phyloP scores from a whole-genome alignment of 1,139 yeast species.

The Nakaseomyces delphensis region DNA sequence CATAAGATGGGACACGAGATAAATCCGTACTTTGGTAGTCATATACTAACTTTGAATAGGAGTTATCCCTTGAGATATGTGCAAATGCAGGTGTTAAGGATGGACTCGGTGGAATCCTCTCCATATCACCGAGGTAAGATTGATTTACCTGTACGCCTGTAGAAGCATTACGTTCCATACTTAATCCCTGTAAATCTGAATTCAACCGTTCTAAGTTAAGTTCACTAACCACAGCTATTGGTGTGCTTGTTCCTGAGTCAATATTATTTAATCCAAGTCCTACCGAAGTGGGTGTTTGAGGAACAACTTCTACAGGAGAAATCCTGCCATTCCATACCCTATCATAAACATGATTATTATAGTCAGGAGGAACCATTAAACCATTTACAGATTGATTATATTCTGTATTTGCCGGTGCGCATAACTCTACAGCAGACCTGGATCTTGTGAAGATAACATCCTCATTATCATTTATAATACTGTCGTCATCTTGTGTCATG shows the following conservation, averaged over 20 bases:
- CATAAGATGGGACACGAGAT: constrained; percentile 74
- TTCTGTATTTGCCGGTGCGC: constrained; percentile 12
- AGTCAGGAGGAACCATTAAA: constrained; percentile 76
- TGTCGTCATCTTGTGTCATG: neutral
- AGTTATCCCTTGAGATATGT: constrained; percentile 52
- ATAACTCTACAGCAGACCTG: constrained; percentile 23
- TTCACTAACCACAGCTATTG: neutral
- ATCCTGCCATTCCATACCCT: constrained; percentile 60
- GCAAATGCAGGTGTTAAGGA: constrained; percentile 43
- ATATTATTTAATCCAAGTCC: neutral
- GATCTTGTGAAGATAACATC: constrained; percentile 31
- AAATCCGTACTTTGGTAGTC: constrained; percentile 41
- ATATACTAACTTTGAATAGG: constrained; percentile 28
- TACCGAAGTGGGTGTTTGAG: neutral
- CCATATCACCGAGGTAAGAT: neutral
- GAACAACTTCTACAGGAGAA: constrained; percentile 2
- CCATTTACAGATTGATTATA: constrained; percentile 18
- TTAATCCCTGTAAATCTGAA: neutral
- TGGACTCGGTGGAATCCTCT: constrained; percentile 1
- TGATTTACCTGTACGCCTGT: neutral
- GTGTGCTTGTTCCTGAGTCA: neutral
- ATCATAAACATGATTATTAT: constrained; percentile 79
- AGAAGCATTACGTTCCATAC: constrained; percentile 4
- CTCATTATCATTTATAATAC: constrained; percentile 21
- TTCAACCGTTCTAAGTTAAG: neutral